Evolutionary conservation across 176 grass and related monocot genomes (phyloP), one percentile per base, ranked within the genome.

Genomic region (Chloris gayana): DNA sequence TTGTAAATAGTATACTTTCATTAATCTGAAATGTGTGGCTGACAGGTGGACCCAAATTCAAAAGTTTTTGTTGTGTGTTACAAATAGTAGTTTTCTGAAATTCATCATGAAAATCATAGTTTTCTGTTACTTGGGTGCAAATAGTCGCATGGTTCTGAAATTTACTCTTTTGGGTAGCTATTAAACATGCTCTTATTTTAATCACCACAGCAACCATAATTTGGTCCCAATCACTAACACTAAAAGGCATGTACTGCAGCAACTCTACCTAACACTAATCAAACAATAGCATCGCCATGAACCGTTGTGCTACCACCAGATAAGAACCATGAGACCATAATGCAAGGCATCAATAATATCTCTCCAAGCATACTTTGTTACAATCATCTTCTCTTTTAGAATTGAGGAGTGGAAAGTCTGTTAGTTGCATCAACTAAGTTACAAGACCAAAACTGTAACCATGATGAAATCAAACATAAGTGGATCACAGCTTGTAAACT

Each of bases 401-500:
- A 59, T 37, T 21, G 35, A 24, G 37, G 56, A 57, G 54, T 58
- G 29, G 6, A 72, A 2, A 38, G 37, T 56, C 19, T 1, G 87
- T 72, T 59, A 85, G 67, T 38, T 30, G 24, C 67, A 73, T 80
- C 56, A 58, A 26, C 64, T 38, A 64, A 54, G 82, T 70, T 69
- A 80, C 71, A 89, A 58, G 77, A 75, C 38, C 22, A 75, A 85
- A 85, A 89, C 82, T 76, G 85, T 53, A 88, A 61, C 69, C 68
- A 67, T 58, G 15, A 38, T 79, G 50, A 50, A 84, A 73, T 21
- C 7, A 31, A 73, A 68, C 17, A 53, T 4, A 13, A 21, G 31
- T 7, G 5, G 0, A 70, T 83, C 69, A 92, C 26, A 92, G 73
- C 78, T 88, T 89, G 81, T 94, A 89, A 53, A 94, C 86, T 0